These are phyloP conservation scores for Flagelloscypha sp. DNA, from an alignment of 768 basidiomycete species.

Conservation along the genomic window DNA sequence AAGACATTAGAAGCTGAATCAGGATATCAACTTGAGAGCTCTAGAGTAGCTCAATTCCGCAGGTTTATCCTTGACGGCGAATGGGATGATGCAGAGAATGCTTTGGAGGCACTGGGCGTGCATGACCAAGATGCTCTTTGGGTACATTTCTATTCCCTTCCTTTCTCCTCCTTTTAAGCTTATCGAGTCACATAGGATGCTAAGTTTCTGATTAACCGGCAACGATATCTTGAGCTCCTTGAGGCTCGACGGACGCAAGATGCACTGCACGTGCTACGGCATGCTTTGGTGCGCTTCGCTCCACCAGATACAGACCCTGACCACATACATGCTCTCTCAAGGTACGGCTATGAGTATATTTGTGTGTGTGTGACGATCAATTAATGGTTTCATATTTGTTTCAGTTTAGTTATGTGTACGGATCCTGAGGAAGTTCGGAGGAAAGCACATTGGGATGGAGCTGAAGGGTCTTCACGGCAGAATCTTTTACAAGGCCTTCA, in stretches of 20 bases:
- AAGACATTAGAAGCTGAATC: slow-evolving; percentile 87
- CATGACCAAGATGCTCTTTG: slow-evolving; percentile 57
- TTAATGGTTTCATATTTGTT: slow-evolving; percentile 8
- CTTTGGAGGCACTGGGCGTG: slow-evolving; percentile 63
- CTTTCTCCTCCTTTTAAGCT: slow-evolving; percentile 6
- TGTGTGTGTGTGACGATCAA: slow-evolving; percentile 6
- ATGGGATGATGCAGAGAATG: slow-evolving; percentile 72
- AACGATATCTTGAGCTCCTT: slow-evolving; percentile 92
- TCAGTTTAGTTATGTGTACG: slow-evolving; percentile 87
- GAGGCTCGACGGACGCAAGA: slow-evolving; percentile 72
- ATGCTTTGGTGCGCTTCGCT: slow-evolving; percentile 85
- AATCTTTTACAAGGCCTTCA: slow-evolving; percentile 74
- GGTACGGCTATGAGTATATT: slow-evolving; percentile 42
- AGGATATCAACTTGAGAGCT: slow-evolving; percentile 76
- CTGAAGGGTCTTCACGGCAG: slow-evolving; percentile 67
- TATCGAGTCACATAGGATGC: slow-evolving; percentile 48
- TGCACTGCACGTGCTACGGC: slow-evolving; percentile 79
- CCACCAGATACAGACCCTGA: slow-evolving; percentile 74
- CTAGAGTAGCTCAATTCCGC: slow-evolving; percentile 72
- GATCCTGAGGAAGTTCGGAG: slow-evolving; percentile 75
- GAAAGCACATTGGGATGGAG: slow-evolving; percentile 86
- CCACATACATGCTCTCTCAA: slow-evolving; percentile 79
- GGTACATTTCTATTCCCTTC: slow-evolving; percentile 36
- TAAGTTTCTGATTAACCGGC: slow-evolving; percentile 81
- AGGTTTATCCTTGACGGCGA: slow-evolving; percentile 69